phyloP scores from a whole-genome alignment of 2,329 filamentous ascomycete genomes.

The Neobulgaria alba region DNA sequence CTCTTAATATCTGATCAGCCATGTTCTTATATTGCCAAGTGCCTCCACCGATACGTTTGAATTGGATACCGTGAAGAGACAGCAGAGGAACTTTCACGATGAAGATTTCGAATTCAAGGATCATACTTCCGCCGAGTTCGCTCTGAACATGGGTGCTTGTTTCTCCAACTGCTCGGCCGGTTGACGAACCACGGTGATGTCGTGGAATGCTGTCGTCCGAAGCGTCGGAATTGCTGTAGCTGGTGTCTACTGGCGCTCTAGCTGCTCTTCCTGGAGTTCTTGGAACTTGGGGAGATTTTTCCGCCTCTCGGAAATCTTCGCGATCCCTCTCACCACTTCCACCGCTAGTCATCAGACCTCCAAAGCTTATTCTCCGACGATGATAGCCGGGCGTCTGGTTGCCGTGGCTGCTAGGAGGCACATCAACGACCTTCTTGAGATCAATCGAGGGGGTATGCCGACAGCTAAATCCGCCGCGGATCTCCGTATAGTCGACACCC shows the following conservation, averaged over 20 bases:
- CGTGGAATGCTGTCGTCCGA: constrained; percentile 66
- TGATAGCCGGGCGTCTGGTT: constrained; percentile 50
- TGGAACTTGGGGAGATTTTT: constrained; percentile 41
- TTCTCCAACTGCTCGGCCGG: constrained; percentile 62
- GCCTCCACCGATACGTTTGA: constrained; percentile 91
- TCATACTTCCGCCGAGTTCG: constrained; percentile 76
- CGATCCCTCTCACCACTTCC: constrained; percentile 49
- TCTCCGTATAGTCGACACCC: constrained; percentile 84
- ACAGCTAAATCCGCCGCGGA: constrained; percentile 89
- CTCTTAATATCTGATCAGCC: constrained; percentile 89
- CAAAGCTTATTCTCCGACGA: constrained; percentile 75
- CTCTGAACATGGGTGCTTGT: constrained; percentile 88
- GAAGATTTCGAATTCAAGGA: constrained; percentile 87
- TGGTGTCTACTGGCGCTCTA: constrained; percentile 49
- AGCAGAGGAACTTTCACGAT: constrained; percentile 96
- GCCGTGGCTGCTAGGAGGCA: constrained; percentile 42
- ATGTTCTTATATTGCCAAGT: constrained; percentile 99
- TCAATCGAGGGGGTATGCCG: constrained; percentile 85
- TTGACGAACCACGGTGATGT: constrained; percentile 40
- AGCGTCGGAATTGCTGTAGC: constrained; percentile 79
- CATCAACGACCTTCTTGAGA: constrained; percentile 62
- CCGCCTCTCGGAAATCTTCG: constrained; percentile 61
- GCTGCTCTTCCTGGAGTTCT: constrained; percentile 37
- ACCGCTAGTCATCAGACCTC: constrained; percentile 48
- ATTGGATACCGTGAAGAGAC: constrained; percentile 89